Evolutionary conservation across 441 rosid species (phyloP).

Genomic region (Bocquillonia castaneifolia): DNA sequence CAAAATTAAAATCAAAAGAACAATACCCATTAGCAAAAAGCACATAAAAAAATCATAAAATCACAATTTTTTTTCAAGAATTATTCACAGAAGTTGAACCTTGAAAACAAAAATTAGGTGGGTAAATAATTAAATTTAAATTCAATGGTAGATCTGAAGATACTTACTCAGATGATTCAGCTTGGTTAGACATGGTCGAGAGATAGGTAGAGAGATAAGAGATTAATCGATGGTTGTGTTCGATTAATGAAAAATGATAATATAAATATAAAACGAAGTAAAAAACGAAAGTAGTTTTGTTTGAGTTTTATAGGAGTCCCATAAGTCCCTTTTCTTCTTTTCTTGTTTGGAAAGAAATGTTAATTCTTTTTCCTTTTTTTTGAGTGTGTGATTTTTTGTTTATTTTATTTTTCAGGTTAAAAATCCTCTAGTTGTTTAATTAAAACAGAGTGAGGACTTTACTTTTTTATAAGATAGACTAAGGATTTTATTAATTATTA

Average conservation of each 20-base stretch:
- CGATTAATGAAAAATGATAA: no score
- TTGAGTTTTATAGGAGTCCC: slow-evolving; percentile 28
- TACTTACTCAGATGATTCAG: slow-evolving; percentile 82
- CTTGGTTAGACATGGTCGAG: slow-evolving; percentile 56
- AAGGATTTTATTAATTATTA: no score
- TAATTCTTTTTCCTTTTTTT: neutral
- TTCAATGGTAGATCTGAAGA: slow-evolving; percentile 35
- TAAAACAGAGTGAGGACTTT: no score
- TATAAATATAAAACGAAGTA: no score
- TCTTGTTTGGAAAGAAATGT: slow-evolving; percentile 52
- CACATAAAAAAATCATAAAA: neutral
- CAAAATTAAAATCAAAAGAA: neutral
- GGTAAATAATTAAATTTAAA: neutral
- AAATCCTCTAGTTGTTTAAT: no score
- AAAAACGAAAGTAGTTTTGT: neutral
- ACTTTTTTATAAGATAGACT: no score
- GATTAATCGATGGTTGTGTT: no score
- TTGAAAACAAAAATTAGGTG: neutral
- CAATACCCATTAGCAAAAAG: slow-evolving; percentile 8
- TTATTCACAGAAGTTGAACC: neutral
- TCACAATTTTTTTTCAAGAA: neutral
- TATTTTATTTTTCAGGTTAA: no score
- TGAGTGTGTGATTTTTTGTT: no score
- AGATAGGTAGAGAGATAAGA: neutral
- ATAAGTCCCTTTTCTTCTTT: slow-evolving; percentile 17